Base-by-base conservation (phyloP, 371 early-diverging fungal genomes). In the Fennellomyces sp. region DNA sequence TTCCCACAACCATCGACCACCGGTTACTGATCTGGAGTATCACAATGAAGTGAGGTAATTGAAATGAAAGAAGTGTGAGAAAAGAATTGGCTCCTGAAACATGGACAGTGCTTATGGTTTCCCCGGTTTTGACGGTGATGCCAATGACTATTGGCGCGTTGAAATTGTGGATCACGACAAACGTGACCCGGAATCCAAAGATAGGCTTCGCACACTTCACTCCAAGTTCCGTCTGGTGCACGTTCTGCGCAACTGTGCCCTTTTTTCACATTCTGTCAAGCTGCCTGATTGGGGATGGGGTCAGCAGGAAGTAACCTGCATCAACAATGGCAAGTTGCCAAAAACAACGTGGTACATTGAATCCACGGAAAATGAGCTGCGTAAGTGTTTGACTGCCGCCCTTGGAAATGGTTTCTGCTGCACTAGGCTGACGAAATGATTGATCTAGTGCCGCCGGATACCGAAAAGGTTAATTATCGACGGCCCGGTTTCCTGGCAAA, bases 201-300 rank as follows among this genome's bases (percentile, higher is more conserved):
- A 80, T 13, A 58, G 73, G 11, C 64, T 93, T 26, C 81, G 85
- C 52, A 84, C 93, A 0, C 71, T 93, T 45, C 82, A 90, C 58
- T 83, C 87, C 12, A 84, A 83, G 58, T 94, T 94, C 72, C 83
- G 90, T 17, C 68, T 94, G 13, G 76, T 90, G 12, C 96, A 96
- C 65, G 72, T 82, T 54, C 87, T 88, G 69, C 85, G 82, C 64
- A 75, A 75, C 41, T 94, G 87, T 76, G 90, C 88, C 26, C 76
- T 96, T 48, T 93, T 91, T 66, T 94, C 95, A 4, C 92, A 92
- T 65, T 63, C 69, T 12, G 86, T 88, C 29, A 93, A 93, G 78
- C 77, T 96, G 8, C 99, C 99, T 21, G 89, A 91, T 41, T 99
- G 99, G 99, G 99, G 91, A 2, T 97, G 91, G 77, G 89, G 87